These are phyloP conservation scores for Globisporangium sylvaticum DNA, from an alignment of 352 stramenopile genomes.

Conservation along the genomic window DNA sequence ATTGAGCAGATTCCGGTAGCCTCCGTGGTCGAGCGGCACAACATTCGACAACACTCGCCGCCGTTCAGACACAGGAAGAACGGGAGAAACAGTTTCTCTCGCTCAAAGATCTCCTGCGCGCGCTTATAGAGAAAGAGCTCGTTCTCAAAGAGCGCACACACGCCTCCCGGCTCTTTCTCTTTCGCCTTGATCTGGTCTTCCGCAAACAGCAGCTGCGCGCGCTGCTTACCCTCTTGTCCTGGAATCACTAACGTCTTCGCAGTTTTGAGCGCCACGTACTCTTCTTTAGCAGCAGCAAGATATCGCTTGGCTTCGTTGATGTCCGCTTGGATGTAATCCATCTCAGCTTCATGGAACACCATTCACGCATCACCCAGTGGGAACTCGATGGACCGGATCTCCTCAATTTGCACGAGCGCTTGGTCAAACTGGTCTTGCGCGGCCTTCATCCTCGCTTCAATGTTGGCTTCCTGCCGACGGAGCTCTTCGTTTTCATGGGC, in stretches of 20 bases:
- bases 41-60: constrained; percentile 63
- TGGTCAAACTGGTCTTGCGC: constrained; percentile 36
- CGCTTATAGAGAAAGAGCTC: constrained; percentile 73
- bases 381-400: constrained; percentile 33
- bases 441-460: constrained; percentile 37
- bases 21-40: constrained; percentile 84
- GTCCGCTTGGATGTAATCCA: constrained; percentile 40
- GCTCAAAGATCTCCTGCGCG: constrained; percentile 46
- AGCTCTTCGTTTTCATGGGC: constrained; percentile 53
- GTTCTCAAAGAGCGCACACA: constrained; percentile 53
- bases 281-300: constrained; percentile 51
- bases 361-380: constrained; percentile 50
- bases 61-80: constrained; percentile 47
- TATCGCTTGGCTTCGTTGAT: constrained; percentile 43
- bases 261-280: constrained; percentile 58
- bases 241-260: constrained; percentile 36
- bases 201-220: constrained; percentile 66
- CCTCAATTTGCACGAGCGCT: constrained; percentile 31
- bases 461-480: constrained; percentile 33
- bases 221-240: constrained; percentile 48
- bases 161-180: constrained; percentile 52
- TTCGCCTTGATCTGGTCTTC: constrained; percentile 65
- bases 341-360: constrained; percentile 59
- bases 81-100: constrained; percentile 63
- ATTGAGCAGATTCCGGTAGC: constrained; percentile 82